A percentile compares a stretch with the other conserved stretches of the same genome.
Conservation (phyloP, 192 early-diverging fungal genomes). For the Coemansia sp. region DNA sequence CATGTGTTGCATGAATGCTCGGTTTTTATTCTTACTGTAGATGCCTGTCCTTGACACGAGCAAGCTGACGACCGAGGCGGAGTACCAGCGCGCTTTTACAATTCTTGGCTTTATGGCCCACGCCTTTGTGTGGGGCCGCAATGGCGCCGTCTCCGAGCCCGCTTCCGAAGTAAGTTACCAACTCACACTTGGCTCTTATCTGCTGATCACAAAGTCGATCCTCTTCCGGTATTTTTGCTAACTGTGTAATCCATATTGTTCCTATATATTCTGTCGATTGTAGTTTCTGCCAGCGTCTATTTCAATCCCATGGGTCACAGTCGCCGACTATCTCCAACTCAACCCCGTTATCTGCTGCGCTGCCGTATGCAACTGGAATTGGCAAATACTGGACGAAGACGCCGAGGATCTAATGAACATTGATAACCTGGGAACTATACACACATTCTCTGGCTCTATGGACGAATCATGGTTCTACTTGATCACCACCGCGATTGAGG, state of each 20-base stretch:
- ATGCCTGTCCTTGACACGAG: conserved; percentile 72
- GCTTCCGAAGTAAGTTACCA: conserved; percentile 60
- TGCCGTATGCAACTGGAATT: conserved; percentile 90
- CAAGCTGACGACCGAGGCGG: conserved; percentile 61
- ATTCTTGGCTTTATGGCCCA: conserved; percentile 88
- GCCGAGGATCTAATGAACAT: conserved; percentile 69
- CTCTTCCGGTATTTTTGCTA: not conserved
- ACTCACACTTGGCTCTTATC: not conserved
- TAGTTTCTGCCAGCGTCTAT: conserved; percentile 71
- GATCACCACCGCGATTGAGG: conserved; percentile 85
- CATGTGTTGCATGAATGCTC: conserved; percentile 1
- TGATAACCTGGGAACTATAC: conserved; percentile 76
- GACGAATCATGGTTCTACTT: conserved; percentile 99
- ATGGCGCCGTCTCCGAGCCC: conserved; percentile 61
- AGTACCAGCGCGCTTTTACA: conserved; percentile 84
- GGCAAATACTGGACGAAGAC: conserved; percentile 70
- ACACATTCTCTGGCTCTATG: conserved; percentile 81
- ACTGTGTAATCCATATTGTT: not conserved
- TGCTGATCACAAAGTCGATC: not conserved
- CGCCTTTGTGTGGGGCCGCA: conserved; percentile 89
- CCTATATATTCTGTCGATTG: not conserved
- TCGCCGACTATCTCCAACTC: conserved; percentile 74
- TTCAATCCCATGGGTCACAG: conserved; percentile 80
- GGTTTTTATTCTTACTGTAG: conserved; percentile 45
- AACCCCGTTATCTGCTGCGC: conserved; percentile 88